Conservation (phyloP, 192 early-diverging fungal genomes). For the Podochytrium sp. region DNA sequence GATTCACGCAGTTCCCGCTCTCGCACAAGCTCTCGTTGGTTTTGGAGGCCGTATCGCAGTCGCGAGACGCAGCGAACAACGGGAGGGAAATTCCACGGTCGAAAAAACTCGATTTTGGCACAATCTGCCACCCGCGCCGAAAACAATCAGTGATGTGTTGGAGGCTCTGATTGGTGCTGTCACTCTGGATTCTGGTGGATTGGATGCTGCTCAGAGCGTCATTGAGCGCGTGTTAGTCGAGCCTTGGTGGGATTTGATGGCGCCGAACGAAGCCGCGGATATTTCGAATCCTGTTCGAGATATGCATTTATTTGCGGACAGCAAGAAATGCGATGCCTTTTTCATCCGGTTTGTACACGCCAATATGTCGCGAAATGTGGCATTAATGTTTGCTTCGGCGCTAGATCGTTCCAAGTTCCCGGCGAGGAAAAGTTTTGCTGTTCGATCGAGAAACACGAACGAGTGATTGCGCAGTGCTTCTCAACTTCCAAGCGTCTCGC, state of each 20-base stretch:
- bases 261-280: neutral
- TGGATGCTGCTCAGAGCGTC: slow-evolving; percentile 54
- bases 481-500: neutral
- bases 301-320: neutral
- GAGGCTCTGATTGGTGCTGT: slow-evolving; percentile 88
- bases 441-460: slow-evolving; percentile 11
- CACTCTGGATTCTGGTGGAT: slow-evolving; percentile 81
- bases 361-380: neutral
- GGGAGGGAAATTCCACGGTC: neutral
- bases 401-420: neutral
- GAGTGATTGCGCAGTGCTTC: neutral
- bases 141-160: slow-evolving; percentile 85
- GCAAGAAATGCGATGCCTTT: neutral
- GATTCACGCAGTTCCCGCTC: slow-evolving; percentile 60
- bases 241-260: slow-evolving; percentile 35
- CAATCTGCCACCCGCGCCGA: slow-evolving; percentile 76
- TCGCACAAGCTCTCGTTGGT: slow-evolving; percentile 59
- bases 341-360: neutral
- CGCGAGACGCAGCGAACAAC: slow-evolving; percentile 18
- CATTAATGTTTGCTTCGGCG: neutral
- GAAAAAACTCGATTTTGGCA: slow-evolving; percentile 73
- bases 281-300: slow-evolving; percentile 6
- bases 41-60: slow-evolving; percentile 30
- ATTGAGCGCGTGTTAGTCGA: slow-evolving; percentile 31
- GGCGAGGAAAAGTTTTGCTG: neutral